These are phyloP conservation scores for Talaromyces borbonicus DNA, from an alignment of 495 filamentous ascomycete species.

Conservation along the genomic window DNA sequence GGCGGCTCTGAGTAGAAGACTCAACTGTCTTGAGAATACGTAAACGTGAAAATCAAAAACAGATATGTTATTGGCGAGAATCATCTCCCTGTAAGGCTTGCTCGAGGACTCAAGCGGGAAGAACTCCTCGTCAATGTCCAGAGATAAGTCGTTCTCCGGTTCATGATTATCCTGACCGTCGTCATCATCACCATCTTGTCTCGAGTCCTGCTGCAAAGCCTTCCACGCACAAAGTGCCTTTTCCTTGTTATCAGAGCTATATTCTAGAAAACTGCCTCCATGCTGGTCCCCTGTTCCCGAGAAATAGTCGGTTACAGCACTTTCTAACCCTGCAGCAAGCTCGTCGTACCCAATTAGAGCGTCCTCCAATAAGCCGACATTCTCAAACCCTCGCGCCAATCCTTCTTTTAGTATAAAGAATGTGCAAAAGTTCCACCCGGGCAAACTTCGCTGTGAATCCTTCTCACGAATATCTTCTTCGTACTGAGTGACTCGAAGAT, in stretches of 20 bases:
- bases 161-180: not conserved
- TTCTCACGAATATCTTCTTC: constrained; percentile 95
- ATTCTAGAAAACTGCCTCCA: constrained; percentile 53
- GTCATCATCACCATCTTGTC: constrained; percentile 9
- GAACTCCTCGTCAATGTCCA: constrained; percentile 24
- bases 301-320: constrained; percentile 66
- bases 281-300: constrained; percentile 45
- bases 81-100: constrained; percentile 85
- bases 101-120: constrained; percentile 59
- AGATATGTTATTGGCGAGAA: constrained; percentile 93
- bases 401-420: constrained; percentile 98
- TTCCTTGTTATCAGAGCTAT: constrained; percentile 60
- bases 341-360: constrained; percentile 89
- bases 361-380: constrained; percentile 91
- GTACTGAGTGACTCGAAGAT: constrained; percentile 83
- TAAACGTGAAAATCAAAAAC: constrained; percentile 94
- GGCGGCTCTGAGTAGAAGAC: constrained; percentile 71
- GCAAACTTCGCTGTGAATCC: constrained; percentile 76
- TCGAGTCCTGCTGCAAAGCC: constrained; percentile 2
- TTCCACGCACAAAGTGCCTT: constrained; percentile 41
- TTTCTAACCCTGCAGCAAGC: constrained; percentile 73
- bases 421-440: constrained; percentile 98
- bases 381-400: constrained; percentile 86
- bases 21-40: constrained; percentile 82
- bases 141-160: constrained; percentile 7